phyloP scores from a whole-genome alignment of 176 grass and related monocot species.

The Zoysia japonica region DNA sequence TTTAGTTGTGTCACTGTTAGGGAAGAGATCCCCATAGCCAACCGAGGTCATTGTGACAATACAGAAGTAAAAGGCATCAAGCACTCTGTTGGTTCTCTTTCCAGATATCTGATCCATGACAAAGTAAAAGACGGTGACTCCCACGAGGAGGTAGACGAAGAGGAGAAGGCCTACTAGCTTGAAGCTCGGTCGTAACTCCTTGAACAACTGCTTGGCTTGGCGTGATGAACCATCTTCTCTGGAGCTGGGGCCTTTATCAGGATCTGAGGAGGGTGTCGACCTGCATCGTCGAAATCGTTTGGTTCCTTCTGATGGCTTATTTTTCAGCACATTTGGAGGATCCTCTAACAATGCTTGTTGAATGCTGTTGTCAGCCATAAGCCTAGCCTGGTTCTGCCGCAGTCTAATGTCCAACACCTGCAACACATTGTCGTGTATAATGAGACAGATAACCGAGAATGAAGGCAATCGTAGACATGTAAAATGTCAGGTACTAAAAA shows the following conservation, averaged over 20 bases:
- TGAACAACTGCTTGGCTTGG: conserved; percentile 58
- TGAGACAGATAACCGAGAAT: background rate
- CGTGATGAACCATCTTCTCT: conserved; percentile 17
- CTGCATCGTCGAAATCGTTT: conserved; percentile 57
- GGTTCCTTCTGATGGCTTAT: conserved; percentile 27
- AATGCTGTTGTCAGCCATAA: conserved; percentile 48
- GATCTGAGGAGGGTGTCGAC: conserved; percentile 47
- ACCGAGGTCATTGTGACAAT: conserved; percentile 91
- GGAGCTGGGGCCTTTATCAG: conserved; percentile 12
- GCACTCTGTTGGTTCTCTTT: conserved; percentile 58
- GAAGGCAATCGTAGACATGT: background rate
- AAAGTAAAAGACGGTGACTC: conserved; percentile 62
- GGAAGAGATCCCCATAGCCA: conserved; percentile 86
- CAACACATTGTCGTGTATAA: background rate
- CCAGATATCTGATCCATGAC: conserved; percentile 71
- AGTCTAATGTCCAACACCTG: background rate
- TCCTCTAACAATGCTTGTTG: conserved; percentile 41
- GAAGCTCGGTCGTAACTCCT: conserved; percentile 56
- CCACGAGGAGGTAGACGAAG: conserved; percentile 61
- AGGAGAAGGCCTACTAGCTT: conserved; percentile 51
- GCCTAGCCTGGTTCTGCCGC: conserved; percentile 13
- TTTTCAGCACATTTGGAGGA: conserved; percentile 17
- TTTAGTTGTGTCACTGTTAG: conserved; percentile 60
- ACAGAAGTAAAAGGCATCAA: conserved; percentile 86
- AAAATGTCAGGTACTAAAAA: conserved; percentile 8